Percentiles rank a stretch among this genome's conserved stretches.
phyloP scores from a whole-genome alignment of 2,329 filamentous ascomycete species.

The Grosmannia serpens region DNA sequence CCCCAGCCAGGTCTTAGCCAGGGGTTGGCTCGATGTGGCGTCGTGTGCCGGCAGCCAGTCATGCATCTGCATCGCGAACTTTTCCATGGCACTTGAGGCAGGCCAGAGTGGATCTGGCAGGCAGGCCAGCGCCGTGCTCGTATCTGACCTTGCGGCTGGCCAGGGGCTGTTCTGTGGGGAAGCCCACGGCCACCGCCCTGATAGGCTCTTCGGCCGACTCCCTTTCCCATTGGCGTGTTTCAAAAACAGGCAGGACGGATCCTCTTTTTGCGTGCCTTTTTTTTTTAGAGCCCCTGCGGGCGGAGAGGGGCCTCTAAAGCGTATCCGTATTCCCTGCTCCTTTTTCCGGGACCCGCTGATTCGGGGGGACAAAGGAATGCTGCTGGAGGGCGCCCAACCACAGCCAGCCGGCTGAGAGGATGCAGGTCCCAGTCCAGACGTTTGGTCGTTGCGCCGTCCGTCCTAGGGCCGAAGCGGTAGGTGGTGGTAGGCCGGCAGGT shows the following conservation, averaged over 20 bases:
- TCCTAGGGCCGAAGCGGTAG: background rate
- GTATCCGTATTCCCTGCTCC: background rate
- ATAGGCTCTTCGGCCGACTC: slow-evolving; percentile 2
- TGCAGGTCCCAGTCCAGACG: background rate
- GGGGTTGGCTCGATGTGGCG: background rate
- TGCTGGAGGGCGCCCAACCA: background rate
- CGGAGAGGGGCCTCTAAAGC: background rate
- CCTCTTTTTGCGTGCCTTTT: too few relatives aligned
- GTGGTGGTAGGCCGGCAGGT: background rate
- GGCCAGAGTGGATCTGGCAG: background rate
- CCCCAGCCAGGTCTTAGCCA: background rate
- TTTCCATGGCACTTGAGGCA: slow-evolving; percentile 1
- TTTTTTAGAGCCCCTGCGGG: too few relatives aligned
- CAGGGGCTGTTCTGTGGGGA: background rate
- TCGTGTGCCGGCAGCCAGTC: slow-evolving; percentile 4
- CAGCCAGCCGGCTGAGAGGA: too few relatives aligned
- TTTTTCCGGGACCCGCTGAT: background rate
- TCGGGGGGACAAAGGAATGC: background rate
- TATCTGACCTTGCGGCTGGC: background rate
- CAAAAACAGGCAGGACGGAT: background rate
- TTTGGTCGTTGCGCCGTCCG: background rate
- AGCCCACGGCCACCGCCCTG: background rate
- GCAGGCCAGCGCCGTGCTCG: too few relatives aligned
- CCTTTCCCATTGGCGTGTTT: slow-evolving; percentile 8
- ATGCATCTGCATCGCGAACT: slow-evolving; percentile 3